Evolutionary conservation across 75 land plant species (phyloP).

Genomic region (Pinus taeda): DNA sequence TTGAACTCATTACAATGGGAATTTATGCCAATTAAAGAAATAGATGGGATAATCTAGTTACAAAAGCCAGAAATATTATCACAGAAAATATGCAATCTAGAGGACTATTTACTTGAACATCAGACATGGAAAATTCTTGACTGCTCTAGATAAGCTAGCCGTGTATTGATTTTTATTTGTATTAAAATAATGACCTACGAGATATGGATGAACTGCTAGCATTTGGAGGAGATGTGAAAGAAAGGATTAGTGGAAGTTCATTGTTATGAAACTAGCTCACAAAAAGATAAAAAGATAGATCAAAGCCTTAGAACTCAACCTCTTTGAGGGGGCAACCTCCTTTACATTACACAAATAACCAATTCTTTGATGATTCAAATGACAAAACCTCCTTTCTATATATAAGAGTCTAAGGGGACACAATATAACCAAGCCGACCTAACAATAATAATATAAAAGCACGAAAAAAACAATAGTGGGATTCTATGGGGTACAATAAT

Average conservation of each 20-base stretch:
- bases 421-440: too few species aligned
- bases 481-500: too few species aligned
- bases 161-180: not conserved
- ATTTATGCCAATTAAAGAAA: slow-evolving; percentile 91
- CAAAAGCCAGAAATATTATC: slow-evolving; percentile 56
- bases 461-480: too few species aligned
- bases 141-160: not conserved
- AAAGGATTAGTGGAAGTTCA: slow-evolving; percentile 57
- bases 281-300: too few species aligned
- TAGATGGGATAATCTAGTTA: slow-evolving; percentile 57
- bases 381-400: too few species aligned
- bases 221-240: slow-evolving; percentile 80
- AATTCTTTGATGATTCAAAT: too few species aligned
- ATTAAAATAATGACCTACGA: not conserved
- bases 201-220: slow-evolving; percentile 31
- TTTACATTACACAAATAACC: too few species aligned
- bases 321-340: too few species aligned
- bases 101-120: slow-evolving; percentile 52
- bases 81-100: slow-evolving; percentile 86
- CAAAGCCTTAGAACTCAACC: too few species aligned
- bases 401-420: too few species aligned
- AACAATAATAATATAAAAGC: too few species aligned
- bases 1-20: slow-evolving; percentile 97
- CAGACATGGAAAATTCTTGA: slow-evolving; percentile 44
- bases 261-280: slow-evolving; percentile 32